A percentile compares a stretch with the other conserved stretches of the same genome.
phyloP scores from a whole-genome alignment of 2,329 filamentous ascomycete genomes.

The Fusarium sp. region DNA sequence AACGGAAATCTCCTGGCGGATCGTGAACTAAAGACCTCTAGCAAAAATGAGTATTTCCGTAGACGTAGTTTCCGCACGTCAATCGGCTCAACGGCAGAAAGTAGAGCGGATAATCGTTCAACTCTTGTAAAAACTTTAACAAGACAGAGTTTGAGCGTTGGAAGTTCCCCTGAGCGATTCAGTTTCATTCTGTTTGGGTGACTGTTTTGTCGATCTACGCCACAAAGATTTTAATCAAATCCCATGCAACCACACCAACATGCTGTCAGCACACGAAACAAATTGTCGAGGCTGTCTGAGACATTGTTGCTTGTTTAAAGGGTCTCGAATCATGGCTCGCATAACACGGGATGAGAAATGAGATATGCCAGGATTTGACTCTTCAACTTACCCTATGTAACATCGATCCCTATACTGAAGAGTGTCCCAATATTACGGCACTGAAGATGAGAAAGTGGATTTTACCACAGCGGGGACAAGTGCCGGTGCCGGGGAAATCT shows the following conservation, averaged over 20 bases:
- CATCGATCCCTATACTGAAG: background rate
- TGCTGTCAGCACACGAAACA: background rate
- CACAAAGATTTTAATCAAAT: background rate
- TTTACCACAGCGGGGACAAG: background rate
- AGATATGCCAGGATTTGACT: background rate
- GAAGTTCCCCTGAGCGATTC: conserved; percentile 9
- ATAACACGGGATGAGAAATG: background rate
- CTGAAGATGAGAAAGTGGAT: background rate
- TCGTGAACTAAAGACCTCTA: background rate
- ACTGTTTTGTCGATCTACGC: background rate
- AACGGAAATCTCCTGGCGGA: background rate
- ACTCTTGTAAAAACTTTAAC: background rate
- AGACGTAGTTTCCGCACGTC: background rate
- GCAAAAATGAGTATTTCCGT: background rate
- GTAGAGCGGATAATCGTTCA: background rate
- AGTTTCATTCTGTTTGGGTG: background rate
- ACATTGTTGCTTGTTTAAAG: background rate
- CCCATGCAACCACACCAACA: background rate
- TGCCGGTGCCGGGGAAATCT: background rate
- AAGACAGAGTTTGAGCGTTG: background rate
- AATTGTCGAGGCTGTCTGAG: background rate
- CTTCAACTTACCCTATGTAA: background rate
- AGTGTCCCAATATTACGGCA: background rate
- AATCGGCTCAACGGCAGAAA: too few species aligned
- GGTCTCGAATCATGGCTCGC: background rate